These are phyloP conservation scores for Shiraia sp. DNA, from an alignment of 2,329 filamentous ascomycete genomes.

Conservation along the genomic window DNA sequence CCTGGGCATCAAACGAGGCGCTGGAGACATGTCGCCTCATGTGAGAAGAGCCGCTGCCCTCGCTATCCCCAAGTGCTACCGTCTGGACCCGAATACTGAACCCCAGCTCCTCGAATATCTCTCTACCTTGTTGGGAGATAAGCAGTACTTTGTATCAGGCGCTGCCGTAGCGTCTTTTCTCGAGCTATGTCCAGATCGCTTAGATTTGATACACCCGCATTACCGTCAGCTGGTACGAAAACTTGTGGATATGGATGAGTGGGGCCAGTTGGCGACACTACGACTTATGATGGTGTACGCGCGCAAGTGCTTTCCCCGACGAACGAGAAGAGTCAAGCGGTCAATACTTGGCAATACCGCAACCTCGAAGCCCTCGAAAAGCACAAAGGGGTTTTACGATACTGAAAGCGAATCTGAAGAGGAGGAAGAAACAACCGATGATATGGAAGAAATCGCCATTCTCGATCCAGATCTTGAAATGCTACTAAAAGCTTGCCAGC, in stretches of 20 bases:
- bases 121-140: constrained; percentile 77
- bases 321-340: constrained; percentile 62
- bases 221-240: constrained; percentile 86
- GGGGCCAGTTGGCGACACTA: constrained; percentile 86
- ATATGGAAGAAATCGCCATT: constrained; percentile 61
- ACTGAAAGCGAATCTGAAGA: constrained; percentile 44
- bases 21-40: constrained; percentile 90
- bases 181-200: constrained; percentile 82
- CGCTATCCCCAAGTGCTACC: constrained; percentile 94
- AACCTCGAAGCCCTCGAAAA: constrained; percentile 42
- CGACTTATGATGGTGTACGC: constrained; percentile 83
- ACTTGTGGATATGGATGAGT: constrained; percentile 98
- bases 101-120: constrained; percentile 86
- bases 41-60: constrained; percentile 92
- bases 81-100: constrained; percentile 81
- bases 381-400: constrained; percentile 78
- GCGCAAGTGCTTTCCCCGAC: constrained; percentile 81
- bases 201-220: constrained; percentile 88
- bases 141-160: constrained; percentile 94
- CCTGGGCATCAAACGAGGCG: constrained; percentile 91
- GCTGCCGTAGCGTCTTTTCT: constrained; percentile 88
- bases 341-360: constrained; percentile 45
- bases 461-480: constrained; percentile 83
- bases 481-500: constrained; percentile 76
- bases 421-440: constrained; percentile 48